These are phyloP conservation scores for Tephrocybe sp. DNA, from an alignment of 768 basidiomycete genomes.

Conservation along the genomic window DNA sequence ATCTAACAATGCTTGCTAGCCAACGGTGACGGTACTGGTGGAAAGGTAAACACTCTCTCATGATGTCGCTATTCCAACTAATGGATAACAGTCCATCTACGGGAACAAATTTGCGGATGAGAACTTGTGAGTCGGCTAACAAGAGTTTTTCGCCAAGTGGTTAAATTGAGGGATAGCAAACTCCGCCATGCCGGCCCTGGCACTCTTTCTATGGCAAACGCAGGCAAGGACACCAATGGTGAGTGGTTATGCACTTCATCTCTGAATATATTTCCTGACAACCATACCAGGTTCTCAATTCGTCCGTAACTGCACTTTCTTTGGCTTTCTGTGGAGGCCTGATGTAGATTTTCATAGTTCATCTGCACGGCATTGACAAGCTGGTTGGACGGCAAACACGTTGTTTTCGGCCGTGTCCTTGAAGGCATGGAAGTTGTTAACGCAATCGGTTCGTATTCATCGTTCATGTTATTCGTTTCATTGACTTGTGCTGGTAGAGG, in stretches of 20 bases:
- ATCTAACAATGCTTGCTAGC: slow-evolving; percentile 41
- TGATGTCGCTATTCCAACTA: not conserved
- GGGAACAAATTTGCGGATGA: slow-evolving; percentile 91
- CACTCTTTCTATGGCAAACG: slow-evolving; percentile 92
- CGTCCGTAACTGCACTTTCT: slow-evolving; percentile 39
- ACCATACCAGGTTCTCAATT: slow-evolving; percentile 75
- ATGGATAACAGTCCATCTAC: slow-evolving; percentile 75
- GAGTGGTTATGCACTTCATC: slow-evolving; percentile 13
- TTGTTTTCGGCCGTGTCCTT: slow-evolving; percentile 90
- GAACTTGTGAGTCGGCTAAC: slow-evolving; percentile 70
- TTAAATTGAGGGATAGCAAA: slow-evolving; percentile 57
- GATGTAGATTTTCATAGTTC: slow-evolving; percentile 54
- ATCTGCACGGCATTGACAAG: slow-evolving; percentile 85
- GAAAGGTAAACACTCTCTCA: slow-evolving; percentile 54
- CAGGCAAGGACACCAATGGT: slow-evolving; percentile 93
- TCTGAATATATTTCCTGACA: not conserved
- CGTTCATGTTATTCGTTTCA: not conserved
- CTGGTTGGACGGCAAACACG: slow-evolving; percentile 93
- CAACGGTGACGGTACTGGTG: slow-evolving; percentile 85
- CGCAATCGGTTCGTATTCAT: slow-evolving; percentile 58
- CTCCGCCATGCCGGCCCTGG: slow-evolving; percentile 91
- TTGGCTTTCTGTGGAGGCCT: not conserved
- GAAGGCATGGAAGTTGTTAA: slow-evolving; percentile 90
- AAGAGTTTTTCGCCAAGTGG: not conserved
- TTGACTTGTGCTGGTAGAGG: slow-evolving; percentile 47